Evolutionary conservation across 345 rosid species (phyloP), one percentile per base, ranked within the genome.

Genomic region (Eucalyptus rudis): DNA sequence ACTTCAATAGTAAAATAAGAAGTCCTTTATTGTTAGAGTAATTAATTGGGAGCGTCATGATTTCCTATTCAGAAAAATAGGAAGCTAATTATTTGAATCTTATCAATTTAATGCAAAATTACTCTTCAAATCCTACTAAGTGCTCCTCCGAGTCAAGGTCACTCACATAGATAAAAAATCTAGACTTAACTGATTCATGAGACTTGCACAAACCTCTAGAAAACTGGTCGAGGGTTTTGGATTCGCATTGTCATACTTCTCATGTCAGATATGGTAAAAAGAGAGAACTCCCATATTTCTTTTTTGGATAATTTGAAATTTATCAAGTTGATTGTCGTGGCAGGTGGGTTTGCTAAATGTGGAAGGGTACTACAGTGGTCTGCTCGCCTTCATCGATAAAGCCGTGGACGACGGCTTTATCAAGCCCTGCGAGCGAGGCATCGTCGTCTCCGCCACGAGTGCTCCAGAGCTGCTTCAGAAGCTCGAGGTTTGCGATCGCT

Each of bases 371-470:
- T 93, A 92, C 62, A 87, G 90, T 84, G 86, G 59, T 50, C 92
- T 93, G 12, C 92, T 93, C 83, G 91, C 92, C 7, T 93, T 93
- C 91, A 91, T 93, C 44, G 93, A 93, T 88, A 92, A 92, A 88
- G 95, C 95, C 6, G 93, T 93, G 58, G 95, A 92, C 49, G 94
- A 93, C 84, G 95, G 94, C 87, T 93, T 93, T 89, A 93, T 93
- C 80, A 90, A 90, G 86, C 95, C 95, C 47, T 91, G 95, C 43
- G 94, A 95, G 88, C 94, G 97, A 44, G 89, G 49, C 90, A 95
- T 95, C 86, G 84, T 95, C 86, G 95, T 95, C 90, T 94, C 94
- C 36, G 97, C 97, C 36, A 90, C 96, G 8, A 93, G 90, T 88
- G 94, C 95, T 14, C 89, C 51, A 76, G 95, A 94, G 33, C 94